phyloP scores from a whole-genome alignment of 2,329 filamentous ascomycete species.

The Pestalotiopsis sp. region DNA sequence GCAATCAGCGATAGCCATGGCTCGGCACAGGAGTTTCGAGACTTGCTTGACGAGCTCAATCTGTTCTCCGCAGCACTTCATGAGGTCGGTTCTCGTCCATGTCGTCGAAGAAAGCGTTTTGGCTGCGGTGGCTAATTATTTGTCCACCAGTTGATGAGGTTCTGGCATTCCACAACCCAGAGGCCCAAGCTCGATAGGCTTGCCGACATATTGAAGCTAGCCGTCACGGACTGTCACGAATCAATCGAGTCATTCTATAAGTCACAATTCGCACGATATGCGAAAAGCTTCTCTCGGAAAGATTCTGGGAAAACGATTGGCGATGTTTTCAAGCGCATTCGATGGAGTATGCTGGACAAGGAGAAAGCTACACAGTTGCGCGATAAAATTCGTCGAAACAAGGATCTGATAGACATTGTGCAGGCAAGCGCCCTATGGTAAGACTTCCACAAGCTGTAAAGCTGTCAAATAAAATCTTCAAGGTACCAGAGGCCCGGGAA shows the following conservation, averaged over 20 bases:
- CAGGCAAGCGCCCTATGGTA: background rate
- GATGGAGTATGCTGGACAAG: background rate
- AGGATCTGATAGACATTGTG: background rate
- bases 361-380: background rate
- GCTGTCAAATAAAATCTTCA: background rate
- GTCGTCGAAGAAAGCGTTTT: too few species aligned
- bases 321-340: background rate
- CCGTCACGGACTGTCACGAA: background rate
- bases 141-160: background rate
- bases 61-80: background rate
- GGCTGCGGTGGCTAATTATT: too few species aligned
- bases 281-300: background rate
- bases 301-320: background rate
- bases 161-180: background rate
- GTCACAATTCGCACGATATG: background rate
- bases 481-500: too few species aligned
- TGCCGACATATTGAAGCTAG: background rate
- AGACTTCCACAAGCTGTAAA: background rate
- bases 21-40: background rate
- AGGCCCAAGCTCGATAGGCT: background rate
- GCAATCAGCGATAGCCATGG: conserved; percentile 11
- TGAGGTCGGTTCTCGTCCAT: background rate
- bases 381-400: background rate
- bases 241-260: background rate
- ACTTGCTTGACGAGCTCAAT: background rate